A percentile compares a stretch with the other conserved stretches of the same genome.
phyloP scores from a whole-genome alignment of 1,284 basidiomycete genomes.

The Puccinia sorghi region DNA sequence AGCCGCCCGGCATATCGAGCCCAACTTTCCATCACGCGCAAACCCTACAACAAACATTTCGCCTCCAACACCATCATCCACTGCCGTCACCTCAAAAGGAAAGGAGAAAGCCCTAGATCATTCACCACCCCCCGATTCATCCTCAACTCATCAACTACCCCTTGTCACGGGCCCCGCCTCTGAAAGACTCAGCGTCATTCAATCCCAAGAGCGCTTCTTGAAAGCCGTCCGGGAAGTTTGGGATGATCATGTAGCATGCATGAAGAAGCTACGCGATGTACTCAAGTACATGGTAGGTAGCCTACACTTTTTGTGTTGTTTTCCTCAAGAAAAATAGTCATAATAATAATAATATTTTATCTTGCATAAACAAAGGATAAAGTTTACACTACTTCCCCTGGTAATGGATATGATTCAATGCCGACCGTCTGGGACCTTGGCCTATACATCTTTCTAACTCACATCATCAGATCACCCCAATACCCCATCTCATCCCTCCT shows the following conservation, averaged over 20 bases:
- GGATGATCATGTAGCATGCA: conserved; percentile 89
- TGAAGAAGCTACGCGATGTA: conserved; percentile 85
- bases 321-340: too few relatives aligned
- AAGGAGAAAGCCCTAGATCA: conserved; percentile 51
- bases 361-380: conserved; percentile 71
- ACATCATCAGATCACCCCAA: conserved; percentile 67
- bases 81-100: conserved; percentile 51
- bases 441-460: conserved; percentile 77
- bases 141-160: conserved; percentile 6
- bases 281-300: conserved; percentile 87
- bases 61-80: conserved; percentile 55
- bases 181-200: conserved; percentile 54
- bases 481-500: conserved; percentile 79
- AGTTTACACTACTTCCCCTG: conserved; percentile 68
- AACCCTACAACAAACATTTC: conserved; percentile 60
- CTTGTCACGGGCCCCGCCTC: conserved; percentile 51
- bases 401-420: conserved; percentile 63
- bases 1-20: conserved; percentile 74
- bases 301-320: not conserved
- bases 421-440: conserved; percentile 82
- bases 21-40: conserved; percentile 70
- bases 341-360: too few relatives aligned
- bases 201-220: conserved; percentile 69
- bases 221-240: conserved; percentile 82
- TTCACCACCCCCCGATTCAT: conserved; percentile 33